Conservation (phyloP, 495 filamentous ascomycete species). For the Trichocladium antarcticum region DNA sequence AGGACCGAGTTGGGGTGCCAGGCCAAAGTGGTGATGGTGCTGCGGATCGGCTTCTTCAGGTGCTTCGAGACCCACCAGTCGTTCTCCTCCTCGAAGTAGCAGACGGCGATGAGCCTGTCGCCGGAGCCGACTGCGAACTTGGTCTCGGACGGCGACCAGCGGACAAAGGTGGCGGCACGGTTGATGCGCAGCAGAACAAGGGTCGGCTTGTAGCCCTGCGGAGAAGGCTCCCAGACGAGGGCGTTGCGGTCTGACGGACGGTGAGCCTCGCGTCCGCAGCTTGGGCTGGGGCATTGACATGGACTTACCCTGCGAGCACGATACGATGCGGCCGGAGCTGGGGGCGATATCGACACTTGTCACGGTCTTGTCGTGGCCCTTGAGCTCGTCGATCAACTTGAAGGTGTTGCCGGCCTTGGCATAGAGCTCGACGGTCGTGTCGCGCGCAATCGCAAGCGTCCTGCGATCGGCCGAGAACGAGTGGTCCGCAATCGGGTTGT, state of each 20-base stretch:
- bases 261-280: background rate
- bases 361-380: constrained; percentile 92
- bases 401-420: constrained; percentile 60
- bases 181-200: constrained; percentile 95
- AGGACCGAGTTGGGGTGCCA: constrained; percentile 98
- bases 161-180: constrained; percentile 89
- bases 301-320: constrained; percentile 78
- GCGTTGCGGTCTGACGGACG: constrained; percentile 76
- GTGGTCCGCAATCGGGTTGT: constrained; percentile 92
- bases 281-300: background rate
- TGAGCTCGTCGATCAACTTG: constrained; percentile 78
- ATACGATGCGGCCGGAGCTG: constrained; percentile 80
- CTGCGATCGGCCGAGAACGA: constrained; percentile 88
- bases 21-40: constrained; percentile 81
- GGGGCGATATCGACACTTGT: constrained; percentile 95
- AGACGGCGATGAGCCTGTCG: constrained; percentile 90
- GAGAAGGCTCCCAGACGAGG: constrained; percentile 90
- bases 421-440: constrained; percentile 88
- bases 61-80: constrained; percentile 99
- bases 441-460: constrained; percentile 82
- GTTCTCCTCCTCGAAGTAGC: constrained; percentile 98
- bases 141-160: constrained; percentile 92
- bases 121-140: constrained; percentile 97
- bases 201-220: constrained; percentile 89
- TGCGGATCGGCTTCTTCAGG: constrained; percentile 93